Evolutionary conservation across 192 early-diverging fungal genomes (phyloP).

Genomic region (Gamsiella multidivaricata): DNA sequence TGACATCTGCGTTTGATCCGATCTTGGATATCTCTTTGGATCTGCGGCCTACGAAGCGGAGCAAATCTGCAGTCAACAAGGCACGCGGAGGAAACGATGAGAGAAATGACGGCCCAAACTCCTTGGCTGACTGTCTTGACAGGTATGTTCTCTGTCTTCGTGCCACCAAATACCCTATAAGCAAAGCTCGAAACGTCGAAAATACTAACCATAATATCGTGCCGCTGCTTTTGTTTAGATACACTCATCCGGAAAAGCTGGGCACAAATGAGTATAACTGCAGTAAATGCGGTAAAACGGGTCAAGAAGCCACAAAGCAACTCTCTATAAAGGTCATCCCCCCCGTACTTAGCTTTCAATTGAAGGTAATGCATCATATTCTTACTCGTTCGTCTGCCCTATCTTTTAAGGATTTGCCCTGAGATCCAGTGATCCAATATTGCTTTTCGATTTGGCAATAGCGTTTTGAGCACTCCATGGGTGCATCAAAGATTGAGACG

Average conservation of each 20-base stretch:
- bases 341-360: slow-evolving; percentile 89
- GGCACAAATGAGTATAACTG: slow-evolving; percentile 75
- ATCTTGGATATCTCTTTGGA: slow-evolving; percentile 94
- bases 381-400: background rate
- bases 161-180: background rate
- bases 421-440: background rate
- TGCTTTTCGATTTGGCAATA: too few species aligned
- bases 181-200: background rate
- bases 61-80: slow-evolving; percentile 44
- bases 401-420: background rate
- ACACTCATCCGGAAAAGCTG: slow-evolving; percentile 85
- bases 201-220: background rate
- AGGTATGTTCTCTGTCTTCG: slow-evolving; percentile 53
- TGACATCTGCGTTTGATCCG: slow-evolving; percentile 86
- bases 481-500: slow-evolving; percentile 86
- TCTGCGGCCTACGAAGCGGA: slow-evolving; percentile 61
- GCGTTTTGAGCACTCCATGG: slow-evolving; percentile 86
- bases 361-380: slow-evolving; percentile 70
- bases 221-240: slow-evolving; percentile 29
- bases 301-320: slow-evolving; percentile 85
- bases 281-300: slow-evolving; percentile 68
- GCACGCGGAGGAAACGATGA: slow-evolving; percentile 34
- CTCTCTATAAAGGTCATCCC: slow-evolving; percentile 87
- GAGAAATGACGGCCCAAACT: slow-evolving; percentile 54
- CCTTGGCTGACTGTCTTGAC: slow-evolving; percentile 74